Evolutionary conservation across 805 yeast species (phyloP).

Genomic region (Starmera quercuum): DNA sequence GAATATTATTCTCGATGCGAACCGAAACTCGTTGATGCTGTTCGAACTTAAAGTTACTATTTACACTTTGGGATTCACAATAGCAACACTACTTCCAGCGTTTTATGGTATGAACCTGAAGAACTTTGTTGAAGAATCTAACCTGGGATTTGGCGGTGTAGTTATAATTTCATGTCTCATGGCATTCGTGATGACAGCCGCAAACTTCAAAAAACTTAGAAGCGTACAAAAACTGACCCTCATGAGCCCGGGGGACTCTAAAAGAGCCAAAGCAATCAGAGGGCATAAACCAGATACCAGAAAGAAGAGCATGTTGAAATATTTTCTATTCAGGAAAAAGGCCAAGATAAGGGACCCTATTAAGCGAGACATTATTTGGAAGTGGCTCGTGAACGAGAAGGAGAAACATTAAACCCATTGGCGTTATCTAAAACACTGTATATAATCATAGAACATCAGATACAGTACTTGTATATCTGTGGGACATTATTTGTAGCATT

Average conservation of each 20-base stretch:
- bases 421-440: no score
- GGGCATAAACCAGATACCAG: neutral
- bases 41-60: conserved; percentile 78
- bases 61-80: conserved; percentile 77
- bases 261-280: conserved; percentile 3
- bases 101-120: conserved; percentile 85
- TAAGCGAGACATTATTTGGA: conserved; percentile 43
- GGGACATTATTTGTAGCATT: no score
- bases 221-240: conserved; percentile 63
- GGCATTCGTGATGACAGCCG: conserved; percentile 46
- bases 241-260: conserved; percentile 26
- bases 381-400: conserved; percentile 43
- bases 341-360: conserved; percentile 14
- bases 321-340: neutral
- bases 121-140: conserved; percentile 67
- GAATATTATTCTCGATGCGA: conserved; percentile 84
- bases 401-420: conserved; percentile 20
- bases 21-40: conserved; percentile 83
- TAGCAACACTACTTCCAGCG: conserved; percentile 80
- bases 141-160: conserved; percentile 54
- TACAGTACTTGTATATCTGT: no score
- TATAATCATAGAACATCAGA: no score
- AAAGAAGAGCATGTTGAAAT: neutral
- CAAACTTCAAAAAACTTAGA: conserved; percentile 49
- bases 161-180: conserved; percentile 42